Evolutionary conservation across 768 basidiomycete species (phyloP).

Genomic region (Royoungia palumana): DNA sequence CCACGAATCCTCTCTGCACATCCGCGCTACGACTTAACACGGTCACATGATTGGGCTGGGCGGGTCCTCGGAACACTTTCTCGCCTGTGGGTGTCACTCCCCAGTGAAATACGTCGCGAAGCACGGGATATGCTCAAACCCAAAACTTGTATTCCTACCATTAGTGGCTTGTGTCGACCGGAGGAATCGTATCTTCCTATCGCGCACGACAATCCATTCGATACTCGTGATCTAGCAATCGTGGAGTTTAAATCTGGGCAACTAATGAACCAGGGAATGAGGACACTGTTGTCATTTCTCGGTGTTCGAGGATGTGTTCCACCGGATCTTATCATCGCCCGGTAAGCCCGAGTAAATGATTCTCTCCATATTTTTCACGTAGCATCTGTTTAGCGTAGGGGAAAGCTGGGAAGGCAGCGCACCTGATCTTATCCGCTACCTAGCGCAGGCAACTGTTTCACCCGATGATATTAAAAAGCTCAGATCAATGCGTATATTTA

Average conservation of each 20-base stretch:
- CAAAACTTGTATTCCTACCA: conserved; percentile 45
- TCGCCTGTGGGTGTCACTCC: conserved; percentile 66
- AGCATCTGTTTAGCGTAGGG: conserved; percentile 46
- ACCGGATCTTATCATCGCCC: conserved; percentile 80
- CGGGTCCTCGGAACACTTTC: conserved; percentile 60
- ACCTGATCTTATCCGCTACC: conserved; percentile 76
- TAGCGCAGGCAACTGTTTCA: conserved; percentile 63
- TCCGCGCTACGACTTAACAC: conserved; percentile 53
- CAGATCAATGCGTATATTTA: conserved; percentile 66
- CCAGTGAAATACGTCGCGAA: conserved; percentile 36
- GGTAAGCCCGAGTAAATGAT: conserved; percentile 39
- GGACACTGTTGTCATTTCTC: conserved; percentile 57
- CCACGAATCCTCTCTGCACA: conserved; percentile 38
- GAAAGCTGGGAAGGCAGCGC: conserved; percentile 78
- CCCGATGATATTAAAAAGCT: conserved; percentile 52
- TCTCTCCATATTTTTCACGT: not conserved
- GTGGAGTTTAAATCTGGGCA: conserved; percentile 62
- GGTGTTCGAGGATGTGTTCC: conserved; percentile 91
- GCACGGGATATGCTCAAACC: conserved; percentile 38
- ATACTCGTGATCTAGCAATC: conserved; percentile 64
- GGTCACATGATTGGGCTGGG: conserved; percentile 73
- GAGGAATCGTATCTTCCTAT: conserved; percentile 75
- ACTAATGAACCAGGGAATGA: conserved; percentile 58
- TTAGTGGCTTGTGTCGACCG: conserved; percentile 62
- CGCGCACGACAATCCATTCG: conserved; percentile 68